Evolutionary conservation across 345 rosid species (phyloP).

Genomic region (Carallia brachiata): DNA sequence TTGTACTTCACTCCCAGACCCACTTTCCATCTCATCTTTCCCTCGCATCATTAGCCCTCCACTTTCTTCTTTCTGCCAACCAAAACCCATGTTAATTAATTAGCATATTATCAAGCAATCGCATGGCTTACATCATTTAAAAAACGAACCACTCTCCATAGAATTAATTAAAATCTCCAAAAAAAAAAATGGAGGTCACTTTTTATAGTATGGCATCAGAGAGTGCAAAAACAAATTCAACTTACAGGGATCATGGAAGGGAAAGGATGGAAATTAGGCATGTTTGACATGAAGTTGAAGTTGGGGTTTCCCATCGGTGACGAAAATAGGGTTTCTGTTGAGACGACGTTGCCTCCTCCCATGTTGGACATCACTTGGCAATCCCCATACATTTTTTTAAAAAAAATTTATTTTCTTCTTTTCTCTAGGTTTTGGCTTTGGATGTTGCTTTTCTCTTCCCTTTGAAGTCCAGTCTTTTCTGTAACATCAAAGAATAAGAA

Average conservation of each 20-base stretch:
- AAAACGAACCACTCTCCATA: background rate
- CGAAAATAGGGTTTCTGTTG: conserved; percentile 54
- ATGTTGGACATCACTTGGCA: conserved; percentile 68
- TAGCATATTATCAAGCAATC: background rate
- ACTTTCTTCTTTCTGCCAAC: conserved; percentile 63
- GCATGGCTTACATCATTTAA: background rate
- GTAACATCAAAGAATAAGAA: no score
- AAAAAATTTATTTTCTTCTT: conserved; percentile 1
- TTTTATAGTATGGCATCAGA: background rate
- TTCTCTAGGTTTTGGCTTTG: background rate
- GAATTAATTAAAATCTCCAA: background rate
- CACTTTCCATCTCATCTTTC: conserved; percentile 72
- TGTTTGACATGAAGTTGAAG: conserved; percentile 56
- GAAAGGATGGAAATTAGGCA: conserved; percentile 54
- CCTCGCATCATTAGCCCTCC: conserved; percentile 40
- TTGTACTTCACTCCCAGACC: conserved; percentile 78
- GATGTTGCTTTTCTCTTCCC: background rate
- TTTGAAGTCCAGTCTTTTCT: no score
- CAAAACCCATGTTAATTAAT: background rate
- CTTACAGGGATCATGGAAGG: conserved; percentile 63
- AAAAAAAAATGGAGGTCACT: no score
- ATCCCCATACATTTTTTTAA: conserved; percentile 51
- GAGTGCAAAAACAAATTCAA: background rate
- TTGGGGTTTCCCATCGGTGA: conserved; percentile 72
- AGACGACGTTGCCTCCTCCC: conserved; percentile 57